These are phyloP conservation scores for Suhomyces sp. DNA, from an alignment of 805 yeast species.

Conservation along the genomic window DNA sequence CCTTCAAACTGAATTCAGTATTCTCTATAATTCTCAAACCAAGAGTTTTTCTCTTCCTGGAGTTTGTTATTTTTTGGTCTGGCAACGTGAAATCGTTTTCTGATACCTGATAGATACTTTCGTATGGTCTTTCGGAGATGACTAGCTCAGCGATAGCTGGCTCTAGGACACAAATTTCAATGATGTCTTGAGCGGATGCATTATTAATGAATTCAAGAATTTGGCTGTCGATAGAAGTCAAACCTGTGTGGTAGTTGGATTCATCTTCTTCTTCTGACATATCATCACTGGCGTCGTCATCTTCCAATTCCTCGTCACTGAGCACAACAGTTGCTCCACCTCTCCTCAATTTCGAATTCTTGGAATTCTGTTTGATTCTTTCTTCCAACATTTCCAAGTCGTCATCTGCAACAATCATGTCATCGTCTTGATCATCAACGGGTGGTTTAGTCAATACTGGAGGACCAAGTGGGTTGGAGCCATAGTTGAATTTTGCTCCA, in stretches of 20 bases:
- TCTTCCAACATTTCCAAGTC: slow-evolving; percentile 42
- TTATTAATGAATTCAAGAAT: slow-evolving; percentile 76
- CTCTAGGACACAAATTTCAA: slow-evolving; percentile 74
- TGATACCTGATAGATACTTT: slow-evolving; percentile 56
- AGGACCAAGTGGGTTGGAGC: not conserved
- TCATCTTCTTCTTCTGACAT: slow-evolving; percentile 48
- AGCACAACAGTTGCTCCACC: slow-evolving; percentile 13
- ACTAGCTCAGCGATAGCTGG: slow-evolving; percentile 65
- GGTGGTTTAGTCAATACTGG: not conserved
- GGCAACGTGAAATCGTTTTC: slow-evolving; percentile 50
- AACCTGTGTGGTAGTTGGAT: slow-evolving; percentile 32
- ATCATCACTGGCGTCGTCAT: slow-evolving; percentile 48
- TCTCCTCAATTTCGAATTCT: slow-evolving; percentile 16
- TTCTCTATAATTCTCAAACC: slow-evolving; percentile 77
- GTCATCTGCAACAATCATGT: slow-evolving; percentile 18
- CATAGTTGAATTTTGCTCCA: not conserved
- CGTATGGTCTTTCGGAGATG: slow-evolving; percentile 69
- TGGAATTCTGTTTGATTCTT: slow-evolving; percentile 34
- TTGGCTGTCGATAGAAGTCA: slow-evolving; percentile 58
- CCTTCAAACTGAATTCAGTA: slow-evolving; percentile 68
- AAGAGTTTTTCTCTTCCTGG: slow-evolving; percentile 45
- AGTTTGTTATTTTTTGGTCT: slow-evolving; percentile 21
- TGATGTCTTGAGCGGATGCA: slow-evolving; percentile 70
- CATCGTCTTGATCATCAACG: not conserved
- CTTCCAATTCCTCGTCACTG: slow-evolving; percentile 43